Base-by-base conservation (phyloP, 306 rosid genomes). In the Prunus armeniaca region DNA sequence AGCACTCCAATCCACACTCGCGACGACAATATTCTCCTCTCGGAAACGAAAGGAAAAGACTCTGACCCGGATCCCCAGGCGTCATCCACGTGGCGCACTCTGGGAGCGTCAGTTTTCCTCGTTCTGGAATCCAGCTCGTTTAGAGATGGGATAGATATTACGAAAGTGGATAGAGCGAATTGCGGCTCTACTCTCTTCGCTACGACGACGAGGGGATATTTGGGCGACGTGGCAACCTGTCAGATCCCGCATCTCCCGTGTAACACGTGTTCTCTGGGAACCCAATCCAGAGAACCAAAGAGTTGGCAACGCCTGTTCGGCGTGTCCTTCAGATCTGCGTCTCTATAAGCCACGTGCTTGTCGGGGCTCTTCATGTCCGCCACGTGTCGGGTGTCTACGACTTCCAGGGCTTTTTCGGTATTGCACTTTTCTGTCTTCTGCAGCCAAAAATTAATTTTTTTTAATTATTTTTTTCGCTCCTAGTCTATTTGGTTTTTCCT, bases 241-340 rank as follows among this genome's bases (percentile, higher is more conserved):
- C 9, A 19, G 24, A 28, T 51, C 68, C 58, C 80, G 65, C 11
- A 20, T 22, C 41, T 8, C 14, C 19, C 0, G 1, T 0, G 0
- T 17, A 84, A 79, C 90, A 85, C 91, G 93, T 87, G 93, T 82
- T 1, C 10, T 1, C 0, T 9, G 38, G 25, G 15, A 61, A 72
- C 50, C 72, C 57, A 72, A 69, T 69, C 68, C 46, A 11, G 11
- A 41, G 62, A 63, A 70, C 76, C 86, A 86, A 76, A 27, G 46
- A 75, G 20, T 41, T 52, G 69, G 18, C 54, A 74, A 79, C 78
- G 71, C 79, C 64, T 84, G 78, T 79, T 70, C 58, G 51, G 25
- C 60, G 80, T 72, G 82, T 79, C 83, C 80, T 74, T 80, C 58
- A 50, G 55, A 77, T 78, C 52, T 66, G 69, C 43, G 65, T 74